Percentiles rank a stretch among this genome's conserved stretches.
phyloP scores from a whole-genome alignment of 805 yeast species.

The Cyberlindnera japonica region DNA sequence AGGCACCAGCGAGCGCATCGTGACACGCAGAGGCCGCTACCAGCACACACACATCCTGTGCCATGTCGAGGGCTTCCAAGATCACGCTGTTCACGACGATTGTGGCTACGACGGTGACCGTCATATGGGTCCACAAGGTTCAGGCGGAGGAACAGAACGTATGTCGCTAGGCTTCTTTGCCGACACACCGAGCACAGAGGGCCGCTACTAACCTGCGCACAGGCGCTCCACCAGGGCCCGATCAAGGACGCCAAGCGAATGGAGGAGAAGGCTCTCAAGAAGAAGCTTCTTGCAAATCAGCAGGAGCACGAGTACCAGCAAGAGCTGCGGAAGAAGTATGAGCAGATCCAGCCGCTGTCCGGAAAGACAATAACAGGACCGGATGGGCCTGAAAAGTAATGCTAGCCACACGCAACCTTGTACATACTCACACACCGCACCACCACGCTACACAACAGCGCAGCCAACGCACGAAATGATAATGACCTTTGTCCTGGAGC shows the following conservation, averaged over 20 bases:
- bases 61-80: conserved; percentile 79
- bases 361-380: conserved; percentile 46
- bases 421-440: background rate
- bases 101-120: conserved; percentile 52
- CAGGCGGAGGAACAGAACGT: conserved; percentile 67
- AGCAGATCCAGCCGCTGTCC: conserved; percentile 58
- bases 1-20: no score
- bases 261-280: conserved; percentile 33
- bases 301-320: conserved; percentile 65
- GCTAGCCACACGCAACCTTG: background rate
- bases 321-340: conserved; percentile 53
- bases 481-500: no score
- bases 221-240: conserved; percentile 78
- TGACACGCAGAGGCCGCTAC: background rate
- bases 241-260: conserved; percentile 66
- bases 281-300: conserved; percentile 42
- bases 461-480: no score
- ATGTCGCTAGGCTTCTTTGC: background rate
- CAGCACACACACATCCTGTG: background rate
- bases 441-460: no score
- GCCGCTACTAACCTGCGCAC: conserved; percentile 10
- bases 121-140: conserved; percentile 63
- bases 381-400: conserved; percentile 24
- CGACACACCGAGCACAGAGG: background rate
- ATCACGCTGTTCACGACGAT: conserved; percentile 63